Evolutionary conservation across 2,329 filamentous ascomycete genomes (phyloP).

Genomic region (Fusarium begoniae): DNA sequence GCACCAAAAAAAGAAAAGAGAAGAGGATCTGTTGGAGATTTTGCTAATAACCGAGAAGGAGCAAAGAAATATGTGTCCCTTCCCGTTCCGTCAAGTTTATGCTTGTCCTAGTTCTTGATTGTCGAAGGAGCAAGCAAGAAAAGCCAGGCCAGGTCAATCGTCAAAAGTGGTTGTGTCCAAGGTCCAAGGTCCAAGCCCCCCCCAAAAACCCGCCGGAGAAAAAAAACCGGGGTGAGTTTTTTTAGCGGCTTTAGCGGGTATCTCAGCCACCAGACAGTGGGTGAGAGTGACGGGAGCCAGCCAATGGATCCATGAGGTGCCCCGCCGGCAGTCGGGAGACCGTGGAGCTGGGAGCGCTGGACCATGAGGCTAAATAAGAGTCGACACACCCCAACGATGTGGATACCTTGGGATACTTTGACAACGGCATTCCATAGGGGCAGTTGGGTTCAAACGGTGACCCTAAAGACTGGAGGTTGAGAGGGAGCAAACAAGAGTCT

Average conservation of each 20-base stretch:
- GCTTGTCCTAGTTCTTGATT: not conserved
- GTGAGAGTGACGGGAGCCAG: not conserved
- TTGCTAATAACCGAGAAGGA: conserved; percentile 3
- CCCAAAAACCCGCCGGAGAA: not conserved
- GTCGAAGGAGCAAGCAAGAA: not conserved
- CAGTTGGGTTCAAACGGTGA: conserved; percentile 24
- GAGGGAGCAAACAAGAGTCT: not conserved
- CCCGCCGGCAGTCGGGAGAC: conserved; percentile 17
- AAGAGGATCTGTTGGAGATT: not conserved
- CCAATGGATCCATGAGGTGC: not conserved
- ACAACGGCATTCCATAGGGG: conserved; percentile 19
- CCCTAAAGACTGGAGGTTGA: not conserved
- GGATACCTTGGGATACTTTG: not conserved
- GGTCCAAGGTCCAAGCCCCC: not conserved
- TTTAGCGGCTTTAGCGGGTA: conserved; percentile 28
- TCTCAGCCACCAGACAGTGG: conserved; percentile 29
- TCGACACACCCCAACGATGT: not conserved
- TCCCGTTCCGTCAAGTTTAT: not conserved
- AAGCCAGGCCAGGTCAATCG: conserved; percentile 1
- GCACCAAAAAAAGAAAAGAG: not conserved
- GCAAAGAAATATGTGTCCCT: not conserved
- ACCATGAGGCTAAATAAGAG: conserved; percentile 20
- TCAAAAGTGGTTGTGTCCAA: conserved; percentile 18
- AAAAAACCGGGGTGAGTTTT: conserved; percentile 24
- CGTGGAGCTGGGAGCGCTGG: not conserved